Conservation (phyloP, 2,329 filamentous ascomycete species). For the Trichoderma sp. region DNA sequence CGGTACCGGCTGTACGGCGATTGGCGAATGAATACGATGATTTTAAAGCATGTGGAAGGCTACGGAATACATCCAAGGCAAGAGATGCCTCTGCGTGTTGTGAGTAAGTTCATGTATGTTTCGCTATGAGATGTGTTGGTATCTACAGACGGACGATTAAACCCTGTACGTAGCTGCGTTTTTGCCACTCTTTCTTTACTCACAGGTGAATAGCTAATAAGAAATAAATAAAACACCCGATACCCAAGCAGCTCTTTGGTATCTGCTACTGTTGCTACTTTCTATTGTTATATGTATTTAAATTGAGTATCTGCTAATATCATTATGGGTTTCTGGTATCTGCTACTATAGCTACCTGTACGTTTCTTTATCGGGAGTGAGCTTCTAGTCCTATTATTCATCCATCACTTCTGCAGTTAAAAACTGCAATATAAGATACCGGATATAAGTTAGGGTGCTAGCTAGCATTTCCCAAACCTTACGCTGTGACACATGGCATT, state of each 20-base stretch:
- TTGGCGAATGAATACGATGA: not conserved
- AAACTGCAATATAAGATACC: no score
- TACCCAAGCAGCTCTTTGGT: no score
- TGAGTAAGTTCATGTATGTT: not conserved
- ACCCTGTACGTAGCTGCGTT: not conserved
- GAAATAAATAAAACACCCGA: no score
- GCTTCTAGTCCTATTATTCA: no score
- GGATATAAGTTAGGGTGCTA: no score
- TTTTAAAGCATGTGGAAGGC: not conserved
- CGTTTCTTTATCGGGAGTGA: not conserved
- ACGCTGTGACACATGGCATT: not conserved
- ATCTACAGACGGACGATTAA: not conserved
- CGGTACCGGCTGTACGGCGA: not conserved
- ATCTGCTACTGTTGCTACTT: not conserved
- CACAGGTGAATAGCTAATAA: no score
- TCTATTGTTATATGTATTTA: not conserved
- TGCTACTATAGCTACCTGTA: not conserved
- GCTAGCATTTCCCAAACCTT: not conserved
- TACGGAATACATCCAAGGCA: not conserved
- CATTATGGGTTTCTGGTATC: not conserved
- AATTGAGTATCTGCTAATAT: no score
- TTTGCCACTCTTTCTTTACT: not conserved
- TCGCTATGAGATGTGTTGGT: not conserved
- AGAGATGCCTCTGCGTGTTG: not conserved
- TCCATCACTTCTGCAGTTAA: no score